These are phyloP conservation scores for Penicillium sp. DNA, from an alignment of 2,329 filamentous ascomycete genomes.

Conservation along the genomic window DNA sequence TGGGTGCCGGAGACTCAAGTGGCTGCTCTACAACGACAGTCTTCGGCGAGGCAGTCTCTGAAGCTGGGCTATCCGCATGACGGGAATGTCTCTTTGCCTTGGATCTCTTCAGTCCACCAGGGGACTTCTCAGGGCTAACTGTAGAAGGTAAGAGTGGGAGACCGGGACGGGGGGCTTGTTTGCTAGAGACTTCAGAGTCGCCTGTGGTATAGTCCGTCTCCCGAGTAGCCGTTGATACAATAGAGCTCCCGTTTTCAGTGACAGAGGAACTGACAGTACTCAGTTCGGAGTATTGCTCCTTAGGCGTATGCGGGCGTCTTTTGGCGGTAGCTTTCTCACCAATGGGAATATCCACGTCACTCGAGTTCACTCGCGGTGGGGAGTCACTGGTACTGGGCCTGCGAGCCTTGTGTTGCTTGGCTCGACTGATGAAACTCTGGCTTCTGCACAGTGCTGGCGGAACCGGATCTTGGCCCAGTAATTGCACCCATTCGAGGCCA, in stretches of 20 bases:
- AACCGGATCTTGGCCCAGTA: conserved; percentile 69
- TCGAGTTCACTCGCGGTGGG: conserved; percentile 43
- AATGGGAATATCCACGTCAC: conserved; percentile 63
- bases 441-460: conserved; percentile 60
- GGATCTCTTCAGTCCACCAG: conserved; percentile 41
- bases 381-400: conserved; percentile 26
- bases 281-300: conserved; percentile 35
- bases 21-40: conserved; percentile 26
- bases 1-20: conserved; percentile 13
- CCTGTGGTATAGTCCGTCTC: conserved; percentile 36
- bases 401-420: conserved; percentile 38
- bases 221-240: conserved; percentile 35
- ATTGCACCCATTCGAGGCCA: conserved; percentile 81
- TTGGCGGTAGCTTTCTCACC: conserved; percentile 57
- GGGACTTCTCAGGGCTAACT: conserved; percentile 34
- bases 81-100: conserved; percentile 46
- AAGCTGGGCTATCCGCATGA: conserved; percentile 36
- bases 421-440: conserved; percentile 54
- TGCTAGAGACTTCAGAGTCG: conserved; percentile 27
- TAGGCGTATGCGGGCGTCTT: conserved; percentile 35
- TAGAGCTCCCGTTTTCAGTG: conserved; percentile 32
- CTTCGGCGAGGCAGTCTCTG: conserved; percentile 29
- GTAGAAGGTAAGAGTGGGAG: conserved; percentile 37
- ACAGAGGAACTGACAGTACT: conserved; percentile 34
- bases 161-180: conserved; percentile 27